Conservation (phyloP, 768 basidiomycete species). For the Lentinula edodes region DNA sequence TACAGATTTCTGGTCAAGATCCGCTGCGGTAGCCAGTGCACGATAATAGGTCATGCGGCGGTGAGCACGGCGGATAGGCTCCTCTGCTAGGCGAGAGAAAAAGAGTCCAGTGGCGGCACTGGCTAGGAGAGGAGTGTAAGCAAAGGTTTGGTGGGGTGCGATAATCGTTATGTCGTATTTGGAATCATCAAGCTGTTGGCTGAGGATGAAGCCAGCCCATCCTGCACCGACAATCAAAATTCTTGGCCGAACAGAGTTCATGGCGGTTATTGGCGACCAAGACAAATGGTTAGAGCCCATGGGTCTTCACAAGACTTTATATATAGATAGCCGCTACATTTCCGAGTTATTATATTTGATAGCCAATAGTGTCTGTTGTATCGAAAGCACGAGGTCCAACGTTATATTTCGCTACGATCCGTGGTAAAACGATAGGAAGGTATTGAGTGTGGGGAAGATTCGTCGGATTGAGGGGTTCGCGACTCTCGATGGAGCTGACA, state of each 20-base stretch:
- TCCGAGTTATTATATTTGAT: not conserved
- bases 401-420: not conserved
- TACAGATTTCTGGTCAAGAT: not conserved
- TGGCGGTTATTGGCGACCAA: not conserved
- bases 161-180: not conserved
- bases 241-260: not conserved
- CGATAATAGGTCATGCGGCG: not conserved
- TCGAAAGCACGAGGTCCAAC: not conserved
- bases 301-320: not conserved
- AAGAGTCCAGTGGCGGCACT: slow-evolving; percentile 4
- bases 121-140: slow-evolving; percentile 2
- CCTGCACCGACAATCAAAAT: not conserved
- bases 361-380: not conserved
- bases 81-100: slow-evolving; percentile 1
- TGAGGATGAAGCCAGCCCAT: slow-evolving; percentile 3
- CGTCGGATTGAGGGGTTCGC: no score
- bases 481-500: no score
- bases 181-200: not conserved
- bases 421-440: no score
- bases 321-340: not conserved
- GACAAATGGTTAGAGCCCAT: not conserved
- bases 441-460: no score
- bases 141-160: slow-evolving; percentile 2
- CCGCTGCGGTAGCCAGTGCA: not conserved
- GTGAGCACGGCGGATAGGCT: not conserved